Conservation (phyloP, 2,329 filamentous ascomycete species). For the Ophiosphaerella narmari region DNA sequence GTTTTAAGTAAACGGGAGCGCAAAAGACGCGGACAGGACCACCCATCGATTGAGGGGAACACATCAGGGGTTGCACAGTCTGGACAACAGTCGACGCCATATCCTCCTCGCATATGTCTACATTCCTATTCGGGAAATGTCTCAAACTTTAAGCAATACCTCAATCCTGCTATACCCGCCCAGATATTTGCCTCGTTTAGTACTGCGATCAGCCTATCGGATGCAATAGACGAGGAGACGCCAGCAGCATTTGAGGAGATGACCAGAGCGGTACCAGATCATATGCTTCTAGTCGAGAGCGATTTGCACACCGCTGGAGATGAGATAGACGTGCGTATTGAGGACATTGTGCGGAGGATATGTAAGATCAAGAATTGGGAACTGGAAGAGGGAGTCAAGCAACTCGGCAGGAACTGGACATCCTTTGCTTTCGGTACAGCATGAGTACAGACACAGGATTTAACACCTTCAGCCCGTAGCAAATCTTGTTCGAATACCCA, state of each 20-base stretch:
- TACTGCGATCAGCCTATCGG: constrained; percentile 74
- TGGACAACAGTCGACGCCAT: constrained; percentile 60
- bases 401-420: constrained; percentile 75
- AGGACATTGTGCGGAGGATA: constrained; percentile 75
- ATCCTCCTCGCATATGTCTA: constrained; percentile 86
- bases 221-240: constrained; percentile 50
- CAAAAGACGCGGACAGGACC: constrained; percentile 35
- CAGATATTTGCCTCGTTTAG: constrained; percentile 90
- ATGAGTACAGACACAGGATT: neutral
- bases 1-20: constrained; percentile 64
- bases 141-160: constrained; percentile 77
- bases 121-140: constrained; percentile 87
- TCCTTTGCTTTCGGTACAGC: constrained; percentile 71
- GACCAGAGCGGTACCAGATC: constrained; percentile 73
- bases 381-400: constrained; percentile 70
- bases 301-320: constrained; percentile 84
- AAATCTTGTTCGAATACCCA: too few relatives aligned
- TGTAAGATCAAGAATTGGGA: constrained; percentile 80
- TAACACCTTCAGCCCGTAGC: too few relatives aligned
- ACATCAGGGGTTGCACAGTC: constrained; percentile 2
- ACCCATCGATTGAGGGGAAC: constrained; percentile 14
- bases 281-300: constrained; percentile 83
- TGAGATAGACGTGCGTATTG: constrained; percentile 76
- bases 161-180: constrained; percentile 72
- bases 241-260: constrained; percentile 65